phyloP scores from a whole-genome alignment of 257 asterid species.

The Cynanchum wilfordii region DNA sequence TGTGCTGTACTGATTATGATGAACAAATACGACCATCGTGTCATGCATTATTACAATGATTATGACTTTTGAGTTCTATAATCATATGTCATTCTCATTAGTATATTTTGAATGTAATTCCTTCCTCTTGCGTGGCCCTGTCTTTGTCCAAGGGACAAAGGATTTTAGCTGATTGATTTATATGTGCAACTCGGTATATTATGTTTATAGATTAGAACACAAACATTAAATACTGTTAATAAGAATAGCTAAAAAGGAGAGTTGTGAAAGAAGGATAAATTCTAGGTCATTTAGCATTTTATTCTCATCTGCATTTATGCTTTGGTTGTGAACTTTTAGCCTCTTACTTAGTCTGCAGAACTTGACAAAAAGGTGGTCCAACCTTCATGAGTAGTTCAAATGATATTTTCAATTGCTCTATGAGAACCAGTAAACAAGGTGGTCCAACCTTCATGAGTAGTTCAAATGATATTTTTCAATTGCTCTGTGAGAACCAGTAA shows the following conservation, averaged over 20 bases:
- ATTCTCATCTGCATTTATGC: constrained; percentile 4
- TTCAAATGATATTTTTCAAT: constrained; percentile 6
- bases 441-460: constrained; percentile 15
- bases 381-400: not conserved
- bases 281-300: constrained; percentile 4
- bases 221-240: not conserved
- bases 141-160: constrained; percentile 10
- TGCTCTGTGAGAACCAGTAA: not conserved
- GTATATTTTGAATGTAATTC: constrained; percentile 8
- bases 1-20: constrained; percentile 13
- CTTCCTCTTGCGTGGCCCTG: constrained; percentile 15
- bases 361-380: constrained; percentile 19
- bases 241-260: constrained; percentile 5
- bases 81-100: constrained; percentile 1
- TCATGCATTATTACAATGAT: not conserved
- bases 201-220: not conserved
- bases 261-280: not conserved
- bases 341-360: constrained; percentile 2
- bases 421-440: constrained; percentile 6
- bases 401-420: constrained; percentile 1
- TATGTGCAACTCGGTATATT: not conserved
- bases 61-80: constrained; percentile 1
- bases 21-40: no score
- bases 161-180: constrained; percentile 4
- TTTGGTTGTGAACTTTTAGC: constrained; percentile 5